These are phyloP conservation scores for Chondrostereum purpureum DNA, from an alignment of 1,284 basidiomycete species.

Conservation along the genomic window DNA sequence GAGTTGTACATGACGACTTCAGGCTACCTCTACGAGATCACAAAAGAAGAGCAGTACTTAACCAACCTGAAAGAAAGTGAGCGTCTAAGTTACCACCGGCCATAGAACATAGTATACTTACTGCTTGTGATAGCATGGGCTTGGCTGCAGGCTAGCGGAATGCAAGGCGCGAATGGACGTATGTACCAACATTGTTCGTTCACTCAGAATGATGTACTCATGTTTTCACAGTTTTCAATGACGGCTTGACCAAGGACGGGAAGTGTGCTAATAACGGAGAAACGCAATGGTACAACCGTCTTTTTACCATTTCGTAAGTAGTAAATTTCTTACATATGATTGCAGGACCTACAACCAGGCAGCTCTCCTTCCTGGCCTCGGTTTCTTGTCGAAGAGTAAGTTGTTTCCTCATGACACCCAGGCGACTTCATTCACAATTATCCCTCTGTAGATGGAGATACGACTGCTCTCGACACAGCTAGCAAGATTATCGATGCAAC, in stretches of 20 bases:
- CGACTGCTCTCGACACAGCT: slow-evolving; percentile 12
- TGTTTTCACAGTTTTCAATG: slow-evolving; percentile 16
- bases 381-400: slow-evolving; percentile 16
- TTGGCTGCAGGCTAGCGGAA: slow-evolving; percentile 14
- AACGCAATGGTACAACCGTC: slow-evolving; percentile 15
- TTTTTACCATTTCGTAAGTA: slow-evolving; percentile 6
- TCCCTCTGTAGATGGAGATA: slow-evolving; percentile 10
- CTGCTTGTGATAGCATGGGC: slow-evolving; percentile 12
- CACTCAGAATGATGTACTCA: background rate
- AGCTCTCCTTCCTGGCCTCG: slow-evolving; percentile 15
- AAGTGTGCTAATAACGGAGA: slow-evolving; percentile 15
- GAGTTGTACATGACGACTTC: slow-evolving; percentile 17
- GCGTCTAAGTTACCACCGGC: slow-evolving; percentile 7
- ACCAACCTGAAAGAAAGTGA: slow-evolving; percentile 11
- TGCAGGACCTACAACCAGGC: slow-evolving; percentile 9
- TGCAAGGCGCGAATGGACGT: slow-evolving; percentile 17
- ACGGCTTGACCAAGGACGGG: slow-evolving; percentile 15
- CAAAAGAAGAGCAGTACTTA: slow-evolving; percentile 15
- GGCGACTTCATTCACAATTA: background rate
- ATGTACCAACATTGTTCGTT: background rate
- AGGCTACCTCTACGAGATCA: slow-evolving; percentile 15
- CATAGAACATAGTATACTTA: background rate
- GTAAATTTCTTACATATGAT: background rate
- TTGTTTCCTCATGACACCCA: background rate
- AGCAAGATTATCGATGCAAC: slow-evolving; percentile 15